Evolutionary conservation across 371 early-diverging fungal genomes (phyloP).

Genomic region (Zychaea mexicana): DNA sequence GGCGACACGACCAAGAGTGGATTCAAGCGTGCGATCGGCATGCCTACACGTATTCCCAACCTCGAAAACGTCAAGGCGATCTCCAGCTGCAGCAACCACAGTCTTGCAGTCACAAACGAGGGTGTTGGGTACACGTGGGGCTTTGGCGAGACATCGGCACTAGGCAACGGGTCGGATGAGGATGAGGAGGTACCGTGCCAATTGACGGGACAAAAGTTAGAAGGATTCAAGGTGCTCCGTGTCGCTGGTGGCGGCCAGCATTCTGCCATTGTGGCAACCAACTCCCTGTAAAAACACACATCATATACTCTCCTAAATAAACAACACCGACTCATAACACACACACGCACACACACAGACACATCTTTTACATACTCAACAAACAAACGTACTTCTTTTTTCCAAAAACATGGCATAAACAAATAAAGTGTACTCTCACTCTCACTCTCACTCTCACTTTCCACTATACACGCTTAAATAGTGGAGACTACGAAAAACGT

Average conservation of each 20-base stretch:
- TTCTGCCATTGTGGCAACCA: slow-evolving; percentile 58
- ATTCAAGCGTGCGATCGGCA: slow-evolving; percentile 64
- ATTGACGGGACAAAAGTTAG: slow-evolving; percentile 61
- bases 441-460: too few species aligned
- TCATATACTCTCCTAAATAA: background rate
- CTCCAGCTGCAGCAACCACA: slow-evolving; percentile 87
- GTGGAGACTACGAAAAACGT: too few species aligned
- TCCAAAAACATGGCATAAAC: background rate
- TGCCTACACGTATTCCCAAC: slow-evolving; percentile 56
- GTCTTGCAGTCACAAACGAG: slow-evolving; percentile 70
- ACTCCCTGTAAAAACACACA: background rate
- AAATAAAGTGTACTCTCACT: background rate
- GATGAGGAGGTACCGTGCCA: slow-evolving; percentile 54
- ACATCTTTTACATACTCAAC: background rate
- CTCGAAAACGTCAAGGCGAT: slow-evolving; percentile 62
- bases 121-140: slow-evolving; percentile 93
- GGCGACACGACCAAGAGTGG: slow-evolving; percentile 22
- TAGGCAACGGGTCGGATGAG: slow-evolving; percentile 78
- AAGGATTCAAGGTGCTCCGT: slow-evolving; percentile 51
- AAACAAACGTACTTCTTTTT: background rate
- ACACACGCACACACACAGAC: background rate
- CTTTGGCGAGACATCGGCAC: slow-evolving; percentile 75
- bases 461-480: too few species aligned
- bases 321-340: background rate
- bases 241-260: slow-evolving; percentile 82